Conservation (phyloP, 805 yeast species). For the Pichia deserticola region DNA sequence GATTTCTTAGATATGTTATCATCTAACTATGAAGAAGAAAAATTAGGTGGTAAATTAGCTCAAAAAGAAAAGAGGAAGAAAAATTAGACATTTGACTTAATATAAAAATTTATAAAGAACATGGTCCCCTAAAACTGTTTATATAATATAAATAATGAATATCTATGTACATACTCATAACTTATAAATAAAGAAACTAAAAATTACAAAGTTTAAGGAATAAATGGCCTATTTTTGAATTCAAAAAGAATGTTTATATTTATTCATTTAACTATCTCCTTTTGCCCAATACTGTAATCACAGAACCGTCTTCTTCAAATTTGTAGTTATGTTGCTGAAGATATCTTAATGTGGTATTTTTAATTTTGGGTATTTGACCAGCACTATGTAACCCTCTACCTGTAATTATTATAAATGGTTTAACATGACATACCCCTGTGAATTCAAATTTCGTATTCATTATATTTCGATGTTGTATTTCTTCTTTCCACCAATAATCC, state of each 20-base stretch:
- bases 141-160: too few relatives aligned
- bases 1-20: constrained; percentile 56
- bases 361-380: constrained; percentile 47
- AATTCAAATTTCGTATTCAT: constrained; percentile 31
- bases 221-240: not conserved
- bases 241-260: not conserved
- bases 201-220: not conserved
- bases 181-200: too few relatives aligned
- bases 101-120: not conserved
- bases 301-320: constrained; percentile 41
- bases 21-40: constrained; percentile 29
- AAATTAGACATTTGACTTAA: constrained; percentile 2
- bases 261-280: not conserved
- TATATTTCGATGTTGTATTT: constrained; percentile 36
- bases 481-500: constrained; percentile 57
- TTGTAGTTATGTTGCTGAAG: constrained; percentile 33
- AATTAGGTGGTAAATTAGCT: constrained; percentile 31
- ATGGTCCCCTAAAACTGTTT: too few relatives aligned
- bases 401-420: constrained; percentile 44
- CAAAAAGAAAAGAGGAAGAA: constrained; percentile 25
- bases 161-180: not conserved
- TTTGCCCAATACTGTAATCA: constrained; percentile 38
- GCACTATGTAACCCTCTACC: constrained; percentile 68
- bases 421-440: constrained; percentile 32
- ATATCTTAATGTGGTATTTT: constrained; percentile 33